Evolutionary conservation across 805 yeast species (phyloP).

Genomic region (Candida suzukii): DNA sequence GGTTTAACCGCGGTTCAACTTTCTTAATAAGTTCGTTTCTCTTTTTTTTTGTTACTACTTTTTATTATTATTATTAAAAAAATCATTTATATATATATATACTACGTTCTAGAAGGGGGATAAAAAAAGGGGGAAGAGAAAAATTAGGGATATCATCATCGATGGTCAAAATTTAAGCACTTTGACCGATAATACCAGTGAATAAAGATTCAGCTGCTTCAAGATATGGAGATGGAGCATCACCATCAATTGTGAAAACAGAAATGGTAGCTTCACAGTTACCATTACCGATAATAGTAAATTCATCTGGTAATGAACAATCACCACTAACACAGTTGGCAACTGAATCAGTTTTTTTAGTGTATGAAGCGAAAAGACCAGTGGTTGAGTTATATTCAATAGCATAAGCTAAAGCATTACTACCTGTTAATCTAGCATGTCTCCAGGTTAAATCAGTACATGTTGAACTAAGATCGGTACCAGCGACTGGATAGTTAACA

Average conservation of each 20-base stretch:
- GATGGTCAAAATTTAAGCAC: background rate
- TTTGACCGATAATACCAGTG: constrained; percentile 3
- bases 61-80: no score
- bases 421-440: constrained; percentile 40
- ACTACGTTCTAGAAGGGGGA: background rate
- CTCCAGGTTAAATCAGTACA: constrained; percentile 38
- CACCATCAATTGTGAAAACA: constrained; percentile 42
- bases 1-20: no score
- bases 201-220: constrained; percentile 8
- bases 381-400: constrained; percentile 31
- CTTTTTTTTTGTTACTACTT: no score
- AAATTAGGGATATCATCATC: no score
- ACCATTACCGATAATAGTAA: constrained; percentile 20
- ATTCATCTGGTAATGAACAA: constrained; percentile 37
- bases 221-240: constrained; percentile 20
- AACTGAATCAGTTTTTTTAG: constrained; percentile 16
- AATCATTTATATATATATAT: no score
- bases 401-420: constrained; percentile 23
- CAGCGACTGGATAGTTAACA: constrained; percentile 43
- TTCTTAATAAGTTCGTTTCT: no score
- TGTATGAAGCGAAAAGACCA: constrained; percentile 17
- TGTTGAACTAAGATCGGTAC: constrained; percentile 25
- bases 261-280: constrained; percentile 37
- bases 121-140: no score
- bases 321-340: constrained; percentile 32